Base-by-base conservation (phyloP, 2,329 filamentous ascomycete genomes). In the Talaromyces sp. region DNA sequence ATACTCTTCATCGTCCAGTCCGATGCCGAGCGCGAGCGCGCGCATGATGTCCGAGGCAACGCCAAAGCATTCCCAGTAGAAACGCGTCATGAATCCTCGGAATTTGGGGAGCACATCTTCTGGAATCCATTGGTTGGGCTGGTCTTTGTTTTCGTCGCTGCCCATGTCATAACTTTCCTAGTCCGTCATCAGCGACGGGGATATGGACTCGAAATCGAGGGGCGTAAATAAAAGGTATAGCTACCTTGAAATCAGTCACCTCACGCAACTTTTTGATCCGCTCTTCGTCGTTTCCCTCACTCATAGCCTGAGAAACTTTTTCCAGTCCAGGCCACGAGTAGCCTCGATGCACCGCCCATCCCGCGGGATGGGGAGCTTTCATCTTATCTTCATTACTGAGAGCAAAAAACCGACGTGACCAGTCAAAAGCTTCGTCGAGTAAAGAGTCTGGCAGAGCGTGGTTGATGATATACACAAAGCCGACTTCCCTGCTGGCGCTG, bases 311-410 rank as follows among this genome's bases (percentile, higher is more conserved):
- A 11, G 79, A 80, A 4, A 82, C 81, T 64, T 84, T 83, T 68
- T 84, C 82, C 55, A 82, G 64, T 0, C 82, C 82, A 0, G 81
- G 80, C 75, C 80, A 81, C 1, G 81, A 84, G 65, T 84, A 84
- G n/a, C 82, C 82, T 54, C 82, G 76, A 66, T 84, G 81, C 2
- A 82, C 75, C 10, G 70, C 73, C 62, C 77, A 78, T 9, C 81
- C 81, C 10, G 75, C 71, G 3, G 80, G 80, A 68, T 82, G 80
- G 4, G 79, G 79, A 1, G 80, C 81, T 58, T 76, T 75, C 72
- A 80, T 77, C 64, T 82, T 82, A 54, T 78, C 73, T 50, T 78
- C 75, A 14, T 68, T 68, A 0, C 77, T 72, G 9, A 82, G 69
- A 50, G 76, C 73, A 59, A 81, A 82, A 9, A 82, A 72, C 26